These are phyloP conservation scores for Hypoxylon sp. DNA, from an alignment of 2,329 filamentous ascomycete species.

Conservation along the genomic window DNA sequence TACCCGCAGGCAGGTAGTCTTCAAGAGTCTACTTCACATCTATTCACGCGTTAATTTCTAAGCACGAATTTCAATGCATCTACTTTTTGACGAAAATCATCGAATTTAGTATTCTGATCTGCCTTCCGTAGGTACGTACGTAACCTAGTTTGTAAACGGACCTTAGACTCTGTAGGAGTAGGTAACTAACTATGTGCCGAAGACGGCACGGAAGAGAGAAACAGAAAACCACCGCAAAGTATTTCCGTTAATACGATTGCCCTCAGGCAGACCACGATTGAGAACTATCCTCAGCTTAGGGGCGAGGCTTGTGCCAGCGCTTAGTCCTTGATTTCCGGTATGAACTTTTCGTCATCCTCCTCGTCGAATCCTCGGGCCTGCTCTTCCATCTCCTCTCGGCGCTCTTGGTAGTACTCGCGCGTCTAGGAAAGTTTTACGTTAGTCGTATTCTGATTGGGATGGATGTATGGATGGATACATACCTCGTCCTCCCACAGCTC, in stretches of 20 bases:
- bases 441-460: background rate
- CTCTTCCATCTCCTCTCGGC: background rate
- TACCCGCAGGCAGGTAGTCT: background rate
- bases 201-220: background rate
- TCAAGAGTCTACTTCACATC: background rate
- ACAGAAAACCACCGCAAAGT: background rate
- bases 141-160: background rate
- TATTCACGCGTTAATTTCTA: background rate
- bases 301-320: background rate
- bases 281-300: background rate
- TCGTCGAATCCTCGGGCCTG: background rate
- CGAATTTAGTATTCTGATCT: background rate
- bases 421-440: background rate
- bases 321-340: constrained; percentile 1
- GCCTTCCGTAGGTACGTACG: too few relatives aligned
- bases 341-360: constrained; percentile 12
- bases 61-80: too few relatives aligned
- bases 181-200: background rate
- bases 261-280: too few relatives aligned
- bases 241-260: background rate
- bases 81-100: background rate
- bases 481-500: too few relatives aligned
- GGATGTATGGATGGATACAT: too few relatives aligned
- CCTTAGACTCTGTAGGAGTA: too few relatives aligned
- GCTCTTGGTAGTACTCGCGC: too few relatives aligned